A percentile compares a stretch with the other conserved stretches of the same genome.
phyloP scores from a whole-genome alignment of 2,329 filamentous ascomycete genomes.

The Aspergillaceae sp. region DNA sequence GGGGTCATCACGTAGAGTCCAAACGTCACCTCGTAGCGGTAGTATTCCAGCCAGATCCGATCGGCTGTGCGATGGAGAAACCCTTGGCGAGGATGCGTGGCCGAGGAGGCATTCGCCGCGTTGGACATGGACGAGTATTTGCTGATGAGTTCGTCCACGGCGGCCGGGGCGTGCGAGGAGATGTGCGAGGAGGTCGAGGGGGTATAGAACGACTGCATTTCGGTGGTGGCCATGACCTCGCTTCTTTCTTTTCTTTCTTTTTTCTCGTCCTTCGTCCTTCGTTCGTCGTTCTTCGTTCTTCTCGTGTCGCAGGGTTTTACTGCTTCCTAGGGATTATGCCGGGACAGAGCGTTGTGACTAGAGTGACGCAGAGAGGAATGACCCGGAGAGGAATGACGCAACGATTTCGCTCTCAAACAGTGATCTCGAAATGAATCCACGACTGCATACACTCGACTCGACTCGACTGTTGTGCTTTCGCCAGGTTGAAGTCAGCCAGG shows the following conservation, averaged over 20 bases:
- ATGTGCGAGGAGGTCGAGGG: constrained; percentile 20
- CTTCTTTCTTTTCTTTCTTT: background rate
- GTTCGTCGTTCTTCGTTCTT: too few relatives aligned
- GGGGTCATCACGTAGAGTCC: constrained; percentile 38
- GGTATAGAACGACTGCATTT: constrained; percentile 29
- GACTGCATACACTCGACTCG: too few relatives aligned
- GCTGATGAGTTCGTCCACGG: constrained; percentile 26
- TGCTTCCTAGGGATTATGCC: too few relatives aligned
- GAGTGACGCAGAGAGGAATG: too few relatives aligned
- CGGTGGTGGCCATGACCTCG: constrained; percentile 17
- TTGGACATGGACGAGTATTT: constrained; percentile 25
- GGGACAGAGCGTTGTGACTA: too few relatives aligned
- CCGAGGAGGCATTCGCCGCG: constrained; percentile 4
- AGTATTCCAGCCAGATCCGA: constrained; percentile 34
- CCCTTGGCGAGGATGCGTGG: constrained; percentile 12
- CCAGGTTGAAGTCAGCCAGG: too few relatives aligned
- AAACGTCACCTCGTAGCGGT: constrained; percentile 41
- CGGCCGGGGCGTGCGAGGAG: constrained; percentile 21
- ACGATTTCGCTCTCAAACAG: too few relatives aligned
- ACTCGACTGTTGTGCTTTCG: too few relatives aligned
- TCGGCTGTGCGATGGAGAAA: constrained; percentile 23
- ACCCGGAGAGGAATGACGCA: too few relatives aligned
- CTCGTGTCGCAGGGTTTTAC: too few relatives aligned
- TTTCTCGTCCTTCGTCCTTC: background rate
- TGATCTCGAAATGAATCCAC: too few relatives aligned